Percentiles rank a stretch among this genome's conserved stretches.
These are phyloP conservation scores for Stylosanthes scabra DNA, from an alignment of 331 rosid species.

Conservation along the genomic window DNA sequence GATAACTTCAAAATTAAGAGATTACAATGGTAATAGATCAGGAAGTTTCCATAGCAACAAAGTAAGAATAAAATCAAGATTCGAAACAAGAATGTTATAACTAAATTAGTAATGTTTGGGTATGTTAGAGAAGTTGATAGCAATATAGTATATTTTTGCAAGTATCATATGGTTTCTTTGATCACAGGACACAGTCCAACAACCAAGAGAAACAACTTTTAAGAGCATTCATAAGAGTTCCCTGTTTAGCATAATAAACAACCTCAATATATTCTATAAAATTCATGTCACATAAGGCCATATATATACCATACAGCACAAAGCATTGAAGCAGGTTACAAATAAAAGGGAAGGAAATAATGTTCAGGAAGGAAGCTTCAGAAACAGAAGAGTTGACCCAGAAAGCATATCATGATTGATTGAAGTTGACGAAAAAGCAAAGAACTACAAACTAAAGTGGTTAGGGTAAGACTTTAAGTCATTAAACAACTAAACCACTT, in stretches of 20 bases:
- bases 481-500: conserved; percentile 56
- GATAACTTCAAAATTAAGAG: neutral
- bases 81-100: neutral
- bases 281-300: conserved; percentile 1
- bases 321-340: neutral
- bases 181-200: conserved; percentile 8
- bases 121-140: neutral
- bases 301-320: neutral
- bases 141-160: neutral
- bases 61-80: neutral
- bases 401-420: conserved; percentile 7
- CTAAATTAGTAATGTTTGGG: neutral
- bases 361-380: neutral
- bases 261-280: conserved; percentile 8
- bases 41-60: conserved; percentile 3
- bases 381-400: neutral
- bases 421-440: neutral
- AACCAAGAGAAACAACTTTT: neutral
- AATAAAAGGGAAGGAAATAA: conserved; percentile 26
- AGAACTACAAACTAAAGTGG: conserved; percentile 19
- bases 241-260: conserved; percentile 10
- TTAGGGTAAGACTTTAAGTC: conserved; percentile 50
- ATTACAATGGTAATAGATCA: neutral
- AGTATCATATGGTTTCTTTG: neutral
- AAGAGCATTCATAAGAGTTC: neutral